Evolutionary conservation across 495 filamentous ascomycete genomes (phyloP).

Genomic region (Podospora fimiseda): DNA sequence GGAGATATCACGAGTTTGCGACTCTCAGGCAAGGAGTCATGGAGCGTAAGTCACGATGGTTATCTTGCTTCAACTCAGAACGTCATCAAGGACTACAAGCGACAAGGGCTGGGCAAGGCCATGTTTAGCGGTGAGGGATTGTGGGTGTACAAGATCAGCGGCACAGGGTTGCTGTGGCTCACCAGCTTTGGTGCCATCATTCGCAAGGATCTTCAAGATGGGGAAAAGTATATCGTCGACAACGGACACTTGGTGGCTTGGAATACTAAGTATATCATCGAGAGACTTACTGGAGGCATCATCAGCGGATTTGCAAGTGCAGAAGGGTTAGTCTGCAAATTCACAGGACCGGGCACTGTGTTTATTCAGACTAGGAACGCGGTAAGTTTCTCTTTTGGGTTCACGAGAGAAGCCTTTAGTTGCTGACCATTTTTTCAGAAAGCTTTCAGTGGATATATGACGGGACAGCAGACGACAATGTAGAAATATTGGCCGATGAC

Average conservation of each 20-base stretch:
- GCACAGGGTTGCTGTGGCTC: constrained; percentile 75
- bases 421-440: constrained; percentile 26
- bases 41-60: constrained; percentile 76
- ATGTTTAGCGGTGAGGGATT: constrained; percentile 91
- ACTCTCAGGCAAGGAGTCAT: constrained; percentile 59
- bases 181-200: constrained; percentile 94
- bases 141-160: constrained; percentile 82
- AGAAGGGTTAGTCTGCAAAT: constrained; percentile 91
- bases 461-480: constrained; percentile 27
- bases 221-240: constrained; percentile 85
- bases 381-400: constrained; percentile 32
- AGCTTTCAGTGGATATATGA: constrained; percentile 42
- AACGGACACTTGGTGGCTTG: constrained; percentile 96
- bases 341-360: constrained; percentile 84
- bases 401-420: not conserved
- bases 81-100: constrained; percentile 74
- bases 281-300: constrained; percentile 82
- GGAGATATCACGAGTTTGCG: constrained; percentile 83
- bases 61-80: constrained; percentile 75
- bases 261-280: constrained; percentile 90
- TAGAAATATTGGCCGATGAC: constrained; percentile 6
- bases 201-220: constrained; percentile 66
- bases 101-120: constrained; percentile 80
- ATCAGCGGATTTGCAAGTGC: constrained; percentile 69
- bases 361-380: constrained; percentile 93